Percentiles rank a stretch among this genome's conserved stretches.
Conservation (phyloP, 805 yeast genomes). For the Saccharomycopsis fermentans region DNA sequence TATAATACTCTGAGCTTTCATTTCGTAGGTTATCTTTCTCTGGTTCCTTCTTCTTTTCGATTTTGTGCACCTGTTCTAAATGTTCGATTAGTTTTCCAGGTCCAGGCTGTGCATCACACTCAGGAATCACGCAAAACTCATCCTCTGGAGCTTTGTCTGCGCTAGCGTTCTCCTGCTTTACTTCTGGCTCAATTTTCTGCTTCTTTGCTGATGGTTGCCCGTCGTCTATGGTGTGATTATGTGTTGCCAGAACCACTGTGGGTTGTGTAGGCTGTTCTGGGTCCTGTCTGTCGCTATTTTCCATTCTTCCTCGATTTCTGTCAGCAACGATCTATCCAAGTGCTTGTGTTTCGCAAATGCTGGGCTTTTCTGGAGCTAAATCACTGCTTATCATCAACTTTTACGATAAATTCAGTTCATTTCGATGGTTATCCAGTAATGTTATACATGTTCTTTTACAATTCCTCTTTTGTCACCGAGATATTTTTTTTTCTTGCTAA, state of each 20-base stretch:
- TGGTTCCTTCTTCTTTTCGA: background rate
- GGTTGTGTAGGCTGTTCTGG: background rate
- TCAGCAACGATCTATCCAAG: too few species aligned
- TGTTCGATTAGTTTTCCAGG: background rate
- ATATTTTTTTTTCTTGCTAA: background rate
- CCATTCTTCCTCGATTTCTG: background rate
- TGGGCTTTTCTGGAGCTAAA: constrained; percentile 26
- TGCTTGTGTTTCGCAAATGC: background rate
- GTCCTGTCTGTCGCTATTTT: background rate
- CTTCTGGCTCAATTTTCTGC: background rate
- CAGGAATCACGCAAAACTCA: background rate
- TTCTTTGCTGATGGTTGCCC: background rate
- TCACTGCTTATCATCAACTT: too few species aligned
- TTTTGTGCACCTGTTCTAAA: background rate
- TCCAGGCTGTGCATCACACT: background rate
- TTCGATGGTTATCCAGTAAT: too few species aligned
- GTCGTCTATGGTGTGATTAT: background rate
- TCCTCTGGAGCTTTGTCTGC: background rate
- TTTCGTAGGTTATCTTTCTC: background rate
- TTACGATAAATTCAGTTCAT: too few species aligned
- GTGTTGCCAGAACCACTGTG: background rate
- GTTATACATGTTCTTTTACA: background rate
- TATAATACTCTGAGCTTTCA: background rate
- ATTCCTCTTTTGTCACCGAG: background rate
- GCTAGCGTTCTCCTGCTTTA: background rate